These are phyloP conservation scores for Suillus lakei DNA, from an alignment of 768 basidiomycete genomes.

Conservation along the genomic window DNA sequence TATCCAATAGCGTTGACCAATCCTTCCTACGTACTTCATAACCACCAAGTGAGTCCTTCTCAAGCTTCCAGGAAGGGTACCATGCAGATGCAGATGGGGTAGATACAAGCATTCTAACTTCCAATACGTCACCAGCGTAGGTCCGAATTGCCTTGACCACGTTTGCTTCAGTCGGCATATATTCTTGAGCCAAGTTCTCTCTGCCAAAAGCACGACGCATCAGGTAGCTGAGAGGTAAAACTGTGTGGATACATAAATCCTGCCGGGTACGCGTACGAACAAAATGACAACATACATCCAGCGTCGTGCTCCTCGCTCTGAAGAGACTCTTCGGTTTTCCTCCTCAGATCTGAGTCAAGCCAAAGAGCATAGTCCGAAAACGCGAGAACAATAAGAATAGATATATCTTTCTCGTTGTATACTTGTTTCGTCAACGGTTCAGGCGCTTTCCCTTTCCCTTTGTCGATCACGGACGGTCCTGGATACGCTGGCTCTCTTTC, in stretches of 20 bases:
- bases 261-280: conserved; percentile 3
- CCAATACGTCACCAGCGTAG: conserved; percentile 49
- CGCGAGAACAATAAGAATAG: conserved; percentile 56
- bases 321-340: conserved; percentile 46
- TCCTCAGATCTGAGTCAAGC: conserved; percentile 59
- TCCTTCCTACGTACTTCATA: conserved; percentile 70
- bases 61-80: conserved; percentile 36
- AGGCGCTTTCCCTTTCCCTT: conserved; percentile 28
- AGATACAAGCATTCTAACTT: conserved; percentile 65
- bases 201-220: conserved; percentile 42
- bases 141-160: conserved; percentile 66
- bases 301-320: conserved; percentile 29
- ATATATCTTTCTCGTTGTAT: conserved; percentile 48
- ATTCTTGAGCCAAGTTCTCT: conserved; percentile 20
- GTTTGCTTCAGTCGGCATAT: conserved; percentile 42
- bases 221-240: conserved; percentile 63
- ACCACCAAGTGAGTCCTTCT: conserved; percentile 45
- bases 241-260: conserved; percentile 40
- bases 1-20: conserved; percentile 36
- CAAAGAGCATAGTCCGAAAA: conserved; percentile 77
- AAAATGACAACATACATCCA: conserved; percentile 50
- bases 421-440: conserved; percentile 24
- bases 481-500: conserved; percentile 12
- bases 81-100: conserved; percentile 45
- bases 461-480: conserved; percentile 21